Conservation (phyloP, 805 yeast genomes). For the Clavispora carvajalis region DNA sequence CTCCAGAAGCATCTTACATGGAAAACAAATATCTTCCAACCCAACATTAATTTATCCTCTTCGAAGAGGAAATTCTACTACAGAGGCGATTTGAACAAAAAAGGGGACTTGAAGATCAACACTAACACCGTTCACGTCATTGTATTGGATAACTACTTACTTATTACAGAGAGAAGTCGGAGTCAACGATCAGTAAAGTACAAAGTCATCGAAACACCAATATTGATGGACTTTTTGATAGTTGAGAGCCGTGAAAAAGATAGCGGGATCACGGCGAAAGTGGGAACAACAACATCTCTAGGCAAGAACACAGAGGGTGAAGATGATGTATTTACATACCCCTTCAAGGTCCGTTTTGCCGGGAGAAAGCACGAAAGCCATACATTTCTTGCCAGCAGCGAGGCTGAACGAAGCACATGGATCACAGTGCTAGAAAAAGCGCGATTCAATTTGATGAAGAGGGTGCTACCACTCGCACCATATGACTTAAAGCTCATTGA, state of each 20-base stretch:
- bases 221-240: slow-evolving; percentile 54
- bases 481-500: slow-evolving; percentile 49
- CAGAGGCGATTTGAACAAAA: slow-evolving; percentile 54
- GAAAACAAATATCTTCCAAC: slow-evolving; percentile 40
- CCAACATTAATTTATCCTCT: slow-evolving; percentile 37
- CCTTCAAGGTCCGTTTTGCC: slow-evolving; percentile 53
- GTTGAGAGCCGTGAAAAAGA: slow-evolving; percentile 34
- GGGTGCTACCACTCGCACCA: slow-evolving; percentile 42
- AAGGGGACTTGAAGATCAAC: slow-evolving; percentile 62
- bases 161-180: slow-evolving; percentile 55
- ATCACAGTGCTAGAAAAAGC: slow-evolving; percentile 45
- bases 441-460: slow-evolving; percentile 29
- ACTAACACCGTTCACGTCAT: slow-evolving; percentile 48
- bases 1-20: slow-evolving; percentile 51
- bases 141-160: slow-evolving; percentile 63
- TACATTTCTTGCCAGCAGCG: slow-evolving; percentile 44
- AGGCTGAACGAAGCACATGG: slow-evolving; percentile 57
- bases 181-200: slow-evolving; percentile 31
- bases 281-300: background rate
- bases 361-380: slow-evolving; percentile 47
- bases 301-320: slow-evolving; percentile 7
- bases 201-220: slow-evolving; percentile 41
- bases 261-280: background rate
- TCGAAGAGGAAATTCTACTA: slow-evolving; percentile 50
- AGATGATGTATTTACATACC: slow-evolving; percentile 29